Evolutionary conservation across 768 basidiomycete species (phyloP), one percentile per base, ranked within the genome.

Genomic region (Tephrocybe sp.): DNA sequence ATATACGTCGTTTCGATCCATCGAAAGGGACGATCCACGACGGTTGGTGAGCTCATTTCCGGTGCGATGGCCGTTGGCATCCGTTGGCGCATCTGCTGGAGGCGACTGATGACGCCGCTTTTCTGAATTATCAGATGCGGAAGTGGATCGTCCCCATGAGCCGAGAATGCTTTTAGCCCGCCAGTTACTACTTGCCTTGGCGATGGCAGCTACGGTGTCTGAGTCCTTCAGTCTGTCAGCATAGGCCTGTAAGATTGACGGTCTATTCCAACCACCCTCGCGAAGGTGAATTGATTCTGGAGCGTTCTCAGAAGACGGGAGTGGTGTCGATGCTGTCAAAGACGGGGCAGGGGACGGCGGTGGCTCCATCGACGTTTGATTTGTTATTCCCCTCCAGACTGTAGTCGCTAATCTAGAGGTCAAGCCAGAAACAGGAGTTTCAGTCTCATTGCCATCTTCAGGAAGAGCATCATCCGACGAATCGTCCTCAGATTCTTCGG

Each of bases 151-250:
- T 23, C 68, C 63, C 77, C 76, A 77, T 21, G 69, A 55, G n/a
- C 69, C 69, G 47, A 76, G 56, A 38, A 83, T 57, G 13, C 83
- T 82, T 55, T 74, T 83, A 16, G 86, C 86, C 16, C 80, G 77
- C 84, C 83, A 87, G 53, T 90, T 90, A 21, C 78, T 85, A 64
- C 87, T 83, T 46, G 77, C 82, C 66, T 88, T 91, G 2, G 89
- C 73, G 13, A 90, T 65, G 1, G 78, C 73, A 11, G 89, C 88
- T 30, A 82, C 72, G 1, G 87, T 69, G 58, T 90, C 86, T 2
- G 87, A 88, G 45, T 87, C 82, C 60, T 78, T 84, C 12, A 91
- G 59, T 59, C 83, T 88, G 56, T 80, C 86, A 0, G 89, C 84
- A 59, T 90, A 91, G 29, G 67, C 63, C 87, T 86, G 88, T 4